These are phyloP conservation scores for Curvularia verruculosa DNA, from an alignment of 2,329 filamentous ascomycete genomes.

Conservation along the genomic window DNA sequence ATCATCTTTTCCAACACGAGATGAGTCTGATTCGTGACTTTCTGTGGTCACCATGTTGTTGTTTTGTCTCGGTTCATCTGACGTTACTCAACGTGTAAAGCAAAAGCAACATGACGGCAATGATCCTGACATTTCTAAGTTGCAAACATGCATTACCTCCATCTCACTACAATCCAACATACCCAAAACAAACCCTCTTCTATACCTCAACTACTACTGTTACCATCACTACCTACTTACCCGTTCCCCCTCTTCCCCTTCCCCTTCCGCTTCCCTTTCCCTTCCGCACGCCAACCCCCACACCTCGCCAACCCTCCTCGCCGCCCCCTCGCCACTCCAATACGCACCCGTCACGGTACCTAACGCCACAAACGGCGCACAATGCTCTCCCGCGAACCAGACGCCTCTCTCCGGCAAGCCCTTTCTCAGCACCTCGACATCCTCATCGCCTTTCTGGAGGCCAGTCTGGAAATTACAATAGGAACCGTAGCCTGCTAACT, in stretches of 20 bases:
- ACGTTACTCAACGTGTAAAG: too few relatives aligned
- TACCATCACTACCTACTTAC: too few relatives aligned
- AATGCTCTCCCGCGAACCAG: slow-evolving; percentile 92
- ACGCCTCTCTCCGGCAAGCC: slow-evolving; percentile 68
- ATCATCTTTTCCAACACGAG: background rate
- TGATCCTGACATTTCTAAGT: too few relatives aligned
- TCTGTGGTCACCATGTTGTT: background rate
- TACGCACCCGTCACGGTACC: slow-evolving; percentile 66
- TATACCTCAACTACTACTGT: too few relatives aligned
- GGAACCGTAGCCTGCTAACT: slow-evolving; percentile 78
- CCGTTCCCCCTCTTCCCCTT: too few relatives aligned
- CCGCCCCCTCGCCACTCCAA: slow-evolving; percentile 16
- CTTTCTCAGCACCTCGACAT: slow-evolving; percentile 67
- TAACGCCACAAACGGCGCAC: slow-evolving; percentile 84
- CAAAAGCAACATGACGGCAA: too few relatives aligned
- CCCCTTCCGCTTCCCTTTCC: too few relatives aligned
- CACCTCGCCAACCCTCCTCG: slow-evolving; percentile 1
- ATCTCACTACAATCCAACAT: too few relatives aligned
- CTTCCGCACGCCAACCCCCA: background rate
- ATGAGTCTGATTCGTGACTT: background rate
- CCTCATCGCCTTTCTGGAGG: slow-evolving; percentile 69
- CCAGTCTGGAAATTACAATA: slow-evolving; percentile 88
- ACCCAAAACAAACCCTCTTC: too few relatives aligned
- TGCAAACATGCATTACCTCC: too few relatives aligned
- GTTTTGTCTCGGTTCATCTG: too few relatives aligned